These are phyloP conservation scores for Dittrichia graveolens DNA, from an alignment of 129 eudicot species.

Conservation along the genomic window DNA sequence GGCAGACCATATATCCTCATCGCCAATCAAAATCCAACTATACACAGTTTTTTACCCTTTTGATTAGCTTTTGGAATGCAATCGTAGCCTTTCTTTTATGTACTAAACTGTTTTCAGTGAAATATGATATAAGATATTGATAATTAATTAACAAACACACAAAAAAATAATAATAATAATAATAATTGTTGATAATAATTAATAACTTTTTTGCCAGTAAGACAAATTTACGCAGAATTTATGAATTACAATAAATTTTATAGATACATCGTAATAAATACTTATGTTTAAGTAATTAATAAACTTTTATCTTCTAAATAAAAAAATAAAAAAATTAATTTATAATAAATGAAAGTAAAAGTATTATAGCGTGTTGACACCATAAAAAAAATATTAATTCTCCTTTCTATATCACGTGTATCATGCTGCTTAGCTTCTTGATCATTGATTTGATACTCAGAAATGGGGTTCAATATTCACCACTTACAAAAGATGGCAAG, in stretches of 20 bases:
- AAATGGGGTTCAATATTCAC: background rate
- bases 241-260: too few relatives aligned
- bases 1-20: constrained; percentile 9
- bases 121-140: constrained; percentile 1
- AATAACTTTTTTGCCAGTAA: too few relatives aligned
- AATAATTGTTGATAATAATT: too few relatives aligned
- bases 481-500: background rate
- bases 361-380: background rate
- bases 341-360: too few relatives aligned
- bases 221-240: too few relatives aligned
- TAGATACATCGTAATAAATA: too few relatives aligned
- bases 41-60: constrained; percentile 27
- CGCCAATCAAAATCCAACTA: constrained; percentile 30
- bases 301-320: too few relatives aligned
- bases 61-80: constrained; percentile 33
- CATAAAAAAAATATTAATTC: background rate
- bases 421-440: constrained; percentile 1
- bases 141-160: too few relatives aligned
- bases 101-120: constrained; percentile 20
- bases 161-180: too few relatives aligned
- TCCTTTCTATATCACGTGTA: constrained; percentile 10
- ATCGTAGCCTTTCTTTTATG: constrained; percentile 29
- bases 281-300: too few relatives aligned
- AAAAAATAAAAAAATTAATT: too few relatives aligned
- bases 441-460: background rate